Percentiles rank a stretch among this genome's conserved stretches.
Conservation (phyloP, 441 rosid genomes). For the Rhodomyrtus psidioides region DNA sequence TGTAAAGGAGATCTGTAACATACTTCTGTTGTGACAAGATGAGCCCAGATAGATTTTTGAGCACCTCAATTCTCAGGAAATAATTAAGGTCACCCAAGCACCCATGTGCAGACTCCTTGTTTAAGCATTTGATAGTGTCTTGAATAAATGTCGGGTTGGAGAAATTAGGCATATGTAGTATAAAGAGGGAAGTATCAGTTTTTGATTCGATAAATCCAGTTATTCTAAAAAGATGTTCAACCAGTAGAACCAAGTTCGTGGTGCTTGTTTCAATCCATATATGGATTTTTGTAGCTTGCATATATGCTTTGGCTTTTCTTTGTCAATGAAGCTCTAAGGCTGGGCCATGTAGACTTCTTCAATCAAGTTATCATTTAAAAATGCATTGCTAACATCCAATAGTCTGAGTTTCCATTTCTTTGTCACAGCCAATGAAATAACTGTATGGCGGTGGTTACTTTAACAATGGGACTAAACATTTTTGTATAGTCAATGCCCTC, state of each 20-base stretch:
- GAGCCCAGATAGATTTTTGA: background rate
- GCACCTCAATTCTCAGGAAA: background rate
- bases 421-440: too few species aligned
- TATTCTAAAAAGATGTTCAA: background rate
- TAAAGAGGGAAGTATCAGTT: background rate
- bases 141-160: background rate
- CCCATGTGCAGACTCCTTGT: background rate
- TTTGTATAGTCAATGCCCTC: background rate
- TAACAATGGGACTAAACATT: too few species aligned
- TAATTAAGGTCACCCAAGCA: background rate
- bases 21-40: background rate
- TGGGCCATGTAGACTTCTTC: too few species aligned
- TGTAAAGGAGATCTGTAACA: background rate
- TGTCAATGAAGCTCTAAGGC: too few species aligned
- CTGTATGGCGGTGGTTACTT: too few species aligned
- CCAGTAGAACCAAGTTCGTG: rapidly evolving
- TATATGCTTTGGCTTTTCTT: background rate
- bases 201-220: too few species aligned
- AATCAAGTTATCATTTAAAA: too few species aligned
- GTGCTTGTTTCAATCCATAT: background rate
- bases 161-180: background rate
- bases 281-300: background rate
- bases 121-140: background rate
- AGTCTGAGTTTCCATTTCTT: too few species aligned
- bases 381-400: too few species aligned